Evolutionary conservation across 495 filamentous ascomycete genomes (phyloP).

Genomic region (Glutinoglossum americanum): DNA sequence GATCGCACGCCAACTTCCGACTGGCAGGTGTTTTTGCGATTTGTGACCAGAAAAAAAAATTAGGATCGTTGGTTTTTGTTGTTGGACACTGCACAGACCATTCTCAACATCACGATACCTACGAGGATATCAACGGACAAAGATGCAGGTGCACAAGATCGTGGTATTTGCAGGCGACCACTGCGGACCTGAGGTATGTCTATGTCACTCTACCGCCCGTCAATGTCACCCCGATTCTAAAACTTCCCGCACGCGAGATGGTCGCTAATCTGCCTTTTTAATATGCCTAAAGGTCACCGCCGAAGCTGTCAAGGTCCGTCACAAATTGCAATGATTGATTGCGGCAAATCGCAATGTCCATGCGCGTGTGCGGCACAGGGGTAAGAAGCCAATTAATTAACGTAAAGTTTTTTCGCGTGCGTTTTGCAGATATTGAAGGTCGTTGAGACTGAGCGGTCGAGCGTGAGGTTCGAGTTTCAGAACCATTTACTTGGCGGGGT

Average conservation of each 20-base stretch:
- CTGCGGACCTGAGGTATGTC: conserved; percentile 78
- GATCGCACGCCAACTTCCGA: not conserved
- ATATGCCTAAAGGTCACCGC: conserved; percentile 25
- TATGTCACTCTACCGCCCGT: too few species aligned
- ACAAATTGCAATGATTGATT: not conserved
- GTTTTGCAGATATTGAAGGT: conserved; percentile 45
- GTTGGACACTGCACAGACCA: too few species aligned
- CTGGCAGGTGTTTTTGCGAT: not conserved
- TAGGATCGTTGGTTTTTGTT: not conserved
- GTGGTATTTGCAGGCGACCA: conserved; percentile 70
- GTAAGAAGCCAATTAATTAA: not conserved
- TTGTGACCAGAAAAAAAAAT: not conserved
- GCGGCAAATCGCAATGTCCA: not conserved
- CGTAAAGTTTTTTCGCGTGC: not conserved
- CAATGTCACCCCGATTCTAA: too few species aligned
- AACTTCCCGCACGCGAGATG: too few species aligned
- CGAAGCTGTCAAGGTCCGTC: conserved; percentile 66
- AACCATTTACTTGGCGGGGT: conserved; percentile 87
- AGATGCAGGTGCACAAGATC: not conserved
- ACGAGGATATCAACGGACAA: not conserved
- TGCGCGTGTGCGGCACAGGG: not conserved
- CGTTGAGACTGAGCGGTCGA: conserved; percentile 43
- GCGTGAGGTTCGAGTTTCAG: conserved; percentile 71
- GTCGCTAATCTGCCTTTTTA: too few species aligned
- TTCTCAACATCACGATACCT: not conserved